Evolutionary conservation across 2,329 filamentous ascomycete genomes (phyloP).

Genomic region (Cadophora sp.): DNA sequence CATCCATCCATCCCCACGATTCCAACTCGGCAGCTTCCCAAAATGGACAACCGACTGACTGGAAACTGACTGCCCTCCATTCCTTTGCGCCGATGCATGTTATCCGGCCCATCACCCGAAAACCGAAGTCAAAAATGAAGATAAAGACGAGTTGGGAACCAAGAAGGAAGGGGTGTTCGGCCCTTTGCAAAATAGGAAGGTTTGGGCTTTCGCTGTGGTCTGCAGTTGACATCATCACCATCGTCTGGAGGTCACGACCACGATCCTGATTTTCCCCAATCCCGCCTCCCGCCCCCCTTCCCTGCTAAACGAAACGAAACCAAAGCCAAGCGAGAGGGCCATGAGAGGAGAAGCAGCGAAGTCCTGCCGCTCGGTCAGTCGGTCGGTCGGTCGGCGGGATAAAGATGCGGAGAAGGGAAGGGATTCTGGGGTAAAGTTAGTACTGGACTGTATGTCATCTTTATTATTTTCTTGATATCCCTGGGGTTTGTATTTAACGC

Average conservation of each 20-base stretch:
- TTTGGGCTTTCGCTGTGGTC: too few relatives aligned
- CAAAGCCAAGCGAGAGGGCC: too few relatives aligned
- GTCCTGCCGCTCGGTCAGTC: neutral
- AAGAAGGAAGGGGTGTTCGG: constrained; percentile 4
- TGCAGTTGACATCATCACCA: constrained; percentile 1
- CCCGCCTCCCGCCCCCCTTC: neutral
- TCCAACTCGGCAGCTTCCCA: neutral
- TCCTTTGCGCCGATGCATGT: neutral
- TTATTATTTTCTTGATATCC: neutral
- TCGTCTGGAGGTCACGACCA: neutral
- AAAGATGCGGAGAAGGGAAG: neutral
- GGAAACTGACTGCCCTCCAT: too few relatives aligned
- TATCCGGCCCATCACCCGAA: constrained; percentile 2
- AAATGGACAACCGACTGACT: neutral
- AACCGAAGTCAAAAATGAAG: too few relatives aligned
- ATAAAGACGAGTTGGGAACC: neutral
- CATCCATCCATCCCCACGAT: neutral
- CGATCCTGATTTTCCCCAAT: constrained; percentile 3
- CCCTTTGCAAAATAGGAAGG: neutral
- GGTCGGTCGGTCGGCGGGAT: neutral
- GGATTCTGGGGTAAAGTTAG: neutral
- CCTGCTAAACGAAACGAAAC: too few relatives aligned
- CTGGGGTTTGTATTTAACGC: too few relatives aligned
- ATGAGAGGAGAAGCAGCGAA: neutral
- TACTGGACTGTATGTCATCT: neutral